Conservation (phyloP, 1,284 basidiomycete species). For the Rhodotorula sp. region DNA sequence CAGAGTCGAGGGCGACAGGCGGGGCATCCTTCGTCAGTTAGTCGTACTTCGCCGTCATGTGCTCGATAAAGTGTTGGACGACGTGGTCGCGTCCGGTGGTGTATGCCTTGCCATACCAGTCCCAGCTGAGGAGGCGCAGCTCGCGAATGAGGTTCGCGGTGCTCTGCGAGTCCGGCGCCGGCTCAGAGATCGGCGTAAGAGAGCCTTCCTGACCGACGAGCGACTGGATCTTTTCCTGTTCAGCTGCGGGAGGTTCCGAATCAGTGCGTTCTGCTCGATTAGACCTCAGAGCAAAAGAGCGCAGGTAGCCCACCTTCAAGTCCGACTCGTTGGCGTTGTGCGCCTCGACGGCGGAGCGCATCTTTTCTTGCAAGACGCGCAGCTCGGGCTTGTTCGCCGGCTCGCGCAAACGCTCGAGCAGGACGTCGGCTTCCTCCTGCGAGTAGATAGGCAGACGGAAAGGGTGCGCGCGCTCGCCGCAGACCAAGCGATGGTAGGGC, state of each 20-base stretch:
- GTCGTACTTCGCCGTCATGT: too few relatives aligned
- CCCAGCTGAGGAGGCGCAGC: too few relatives aligned
- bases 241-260: background rate
- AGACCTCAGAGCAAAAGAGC: too few relatives aligned
- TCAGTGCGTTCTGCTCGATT: background rate
- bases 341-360: background rate
- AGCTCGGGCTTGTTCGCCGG: background rate
- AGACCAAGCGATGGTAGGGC: background rate
- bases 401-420: too few relatives aligned
- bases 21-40: too few relatives aligned
- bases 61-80: too few relatives aligned
- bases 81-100: too few relatives aligned
- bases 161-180: too few relatives aligned
- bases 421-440: background rate
- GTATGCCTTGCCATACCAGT: too few relatives aligned
- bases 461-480: background rate
- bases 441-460: background rate
- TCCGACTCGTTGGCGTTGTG: background rate
- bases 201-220: background rate
- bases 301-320: background rate
- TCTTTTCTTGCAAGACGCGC: background rate
- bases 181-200: background rate
- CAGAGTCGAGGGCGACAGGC: too few relatives aligned
- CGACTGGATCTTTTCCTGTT: background rate
- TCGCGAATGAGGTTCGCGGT: too few relatives aligned